These are phyloP conservation scores for Alternaria triticimaculans DNA, from an alignment of 2,329 filamentous ascomycete species.

Conservation along the genomic window DNA sequence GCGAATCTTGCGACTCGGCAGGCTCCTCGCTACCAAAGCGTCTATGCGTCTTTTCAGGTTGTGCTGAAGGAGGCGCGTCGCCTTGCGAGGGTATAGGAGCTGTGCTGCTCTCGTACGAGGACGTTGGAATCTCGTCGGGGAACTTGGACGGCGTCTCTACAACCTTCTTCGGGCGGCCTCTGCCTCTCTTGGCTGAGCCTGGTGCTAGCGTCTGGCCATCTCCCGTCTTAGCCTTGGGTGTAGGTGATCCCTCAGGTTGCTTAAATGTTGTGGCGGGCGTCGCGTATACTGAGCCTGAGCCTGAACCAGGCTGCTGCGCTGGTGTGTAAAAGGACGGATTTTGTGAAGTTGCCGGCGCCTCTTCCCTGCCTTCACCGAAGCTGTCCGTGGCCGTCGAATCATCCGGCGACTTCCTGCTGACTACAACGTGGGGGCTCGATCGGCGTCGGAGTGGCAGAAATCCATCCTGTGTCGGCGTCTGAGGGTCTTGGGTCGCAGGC, in stretches of 20 bases:
- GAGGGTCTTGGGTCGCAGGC: constrained; percentile 1
- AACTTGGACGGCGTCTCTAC: constrained; percentile 10
- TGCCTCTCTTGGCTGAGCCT: constrained; percentile 22
- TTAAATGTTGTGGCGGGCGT: constrained; percentile 34
- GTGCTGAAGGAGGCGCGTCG: constrained; percentile 11
- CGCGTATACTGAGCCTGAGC: constrained; percentile 19
- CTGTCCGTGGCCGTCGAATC: constrained; percentile 9
- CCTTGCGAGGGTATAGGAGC: constrained; percentile 25
- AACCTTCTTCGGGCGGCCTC: constrained; percentile 21
- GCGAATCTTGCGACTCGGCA: constrained; percentile 3
- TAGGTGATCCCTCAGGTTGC: constrained; percentile 31
- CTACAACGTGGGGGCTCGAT: constrained; percentile 32
- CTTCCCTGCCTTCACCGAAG: constrained; percentile 10
- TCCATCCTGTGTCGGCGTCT: constrained; percentile 15
- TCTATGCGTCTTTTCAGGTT: constrained; percentile 32
- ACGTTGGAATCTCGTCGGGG: constrained; percentile 35
- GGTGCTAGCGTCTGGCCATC: constrained; percentile 23
- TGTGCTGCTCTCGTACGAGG: constrained; percentile 36
- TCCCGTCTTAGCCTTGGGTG: constrained; percentile 23
- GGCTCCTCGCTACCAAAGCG: constrained; percentile 49
- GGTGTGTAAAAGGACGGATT: constrained; percentile 33
- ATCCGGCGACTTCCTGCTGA: constrained; percentile 20
- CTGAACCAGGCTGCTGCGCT: constrained; percentile 20
- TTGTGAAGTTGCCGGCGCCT: constrained; percentile 21
- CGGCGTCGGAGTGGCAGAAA: constrained; percentile 31